Percentiles rank a stretch among this genome's conserved stretches.
Conservation (phyloP, 139 green algal genomes). For the Deuterostichococcus epilithicus region DNA sequence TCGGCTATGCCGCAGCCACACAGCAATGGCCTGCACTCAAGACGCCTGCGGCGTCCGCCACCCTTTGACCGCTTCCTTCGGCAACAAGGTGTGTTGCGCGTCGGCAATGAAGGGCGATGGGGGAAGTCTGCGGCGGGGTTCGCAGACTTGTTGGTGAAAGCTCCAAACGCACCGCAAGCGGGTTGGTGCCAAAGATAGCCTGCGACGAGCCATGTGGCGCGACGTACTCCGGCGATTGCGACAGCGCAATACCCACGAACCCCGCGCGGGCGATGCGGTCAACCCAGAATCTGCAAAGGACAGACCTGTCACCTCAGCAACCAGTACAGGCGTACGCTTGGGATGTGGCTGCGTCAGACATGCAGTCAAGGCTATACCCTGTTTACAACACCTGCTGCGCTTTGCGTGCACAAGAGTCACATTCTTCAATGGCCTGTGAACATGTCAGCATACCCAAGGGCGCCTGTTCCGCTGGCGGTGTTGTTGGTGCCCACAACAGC, state of each 20-base stretch:
- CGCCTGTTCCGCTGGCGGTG: constrained; percentile 64
- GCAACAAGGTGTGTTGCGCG: too few relatives aligned
- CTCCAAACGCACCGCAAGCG: constrained; percentile 42
- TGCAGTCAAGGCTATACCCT: too few relatives aligned
- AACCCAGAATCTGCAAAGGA: constrained; percentile 45
- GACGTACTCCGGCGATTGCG: constrained; percentile 77
- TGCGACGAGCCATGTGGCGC: constrained; percentile 64
- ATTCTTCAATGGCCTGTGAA: not conserved
- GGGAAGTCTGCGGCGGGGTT: not conserved
- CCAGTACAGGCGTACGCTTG: too few relatives aligned
- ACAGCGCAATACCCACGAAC: constrained; percentile 66
- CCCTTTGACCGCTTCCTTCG: too few relatives aligned
- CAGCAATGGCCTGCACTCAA: too few relatives aligned
- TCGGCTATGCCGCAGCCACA: too few relatives aligned
- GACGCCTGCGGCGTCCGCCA: too few relatives aligned
- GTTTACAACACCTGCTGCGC: too few relatives aligned
- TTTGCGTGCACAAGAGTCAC: not conserved
- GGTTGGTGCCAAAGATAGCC: constrained; percentile 79
- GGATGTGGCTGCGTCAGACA: too few relatives aligned
- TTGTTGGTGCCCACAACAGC: constrained; percentile 71
- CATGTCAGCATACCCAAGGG: constrained; percentile 46
- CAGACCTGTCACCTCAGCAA: too few relatives aligned
- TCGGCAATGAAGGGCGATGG: too few relatives aligned
- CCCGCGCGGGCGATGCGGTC: constrained; percentile 52
- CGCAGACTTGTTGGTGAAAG: constrained; percentile 33